Evolutionary conservation across 352 stramenopile species (phyloP), one percentile per base, ranked within the genome.

Genomic region (Blastocystis sp.): DNA sequence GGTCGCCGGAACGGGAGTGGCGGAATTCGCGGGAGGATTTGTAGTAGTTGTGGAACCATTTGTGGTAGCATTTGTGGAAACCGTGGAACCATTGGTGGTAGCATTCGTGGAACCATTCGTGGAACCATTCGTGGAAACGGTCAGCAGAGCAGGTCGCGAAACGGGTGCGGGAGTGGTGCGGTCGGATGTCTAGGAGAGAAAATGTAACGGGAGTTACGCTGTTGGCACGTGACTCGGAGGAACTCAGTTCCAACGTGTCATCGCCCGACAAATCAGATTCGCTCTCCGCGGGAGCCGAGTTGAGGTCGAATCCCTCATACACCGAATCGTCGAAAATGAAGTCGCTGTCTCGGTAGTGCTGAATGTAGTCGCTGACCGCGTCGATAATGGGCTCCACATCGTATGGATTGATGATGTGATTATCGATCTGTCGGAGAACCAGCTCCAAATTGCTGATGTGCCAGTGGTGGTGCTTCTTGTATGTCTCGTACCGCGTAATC

Each of bases 381-480:
- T 57, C 42, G 27, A 61, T 9, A 61, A 78, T 40, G 18, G 36
- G 38, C 16, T 42, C 51, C 7, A 78, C 38, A 7, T 57, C 32
- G 38, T 63, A 78, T 3, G 67, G 67, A 46, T 69, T 42, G 18
- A 84, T 84, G 36, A 84, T 53, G 32, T 84, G 48, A 53, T 84
- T 84, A 44, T 84, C 54, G 29, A 84, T 44, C 32, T 73, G 59
- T 27, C 73, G 54, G 14, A 84, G 48, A n/a, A 84, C 40, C 42
- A 67, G 34, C 56, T 84, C 73, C 48, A 84, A 42, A 27, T 84
- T 84, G 40, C 4, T 53, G 56, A 84, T 84, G 29, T 84, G 73
- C 32, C 42, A 69, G 40, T 84, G 46, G 75, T 84, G 54, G 75
- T 73, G 32, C 40, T 64, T 84, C 14, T 75, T 84, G 36, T 56